These are phyloP conservation scores for Alternaria rosae DNA, from an alignment of 2,329 filamentous ascomycete species.

Conservation along the genomic window DNA sequence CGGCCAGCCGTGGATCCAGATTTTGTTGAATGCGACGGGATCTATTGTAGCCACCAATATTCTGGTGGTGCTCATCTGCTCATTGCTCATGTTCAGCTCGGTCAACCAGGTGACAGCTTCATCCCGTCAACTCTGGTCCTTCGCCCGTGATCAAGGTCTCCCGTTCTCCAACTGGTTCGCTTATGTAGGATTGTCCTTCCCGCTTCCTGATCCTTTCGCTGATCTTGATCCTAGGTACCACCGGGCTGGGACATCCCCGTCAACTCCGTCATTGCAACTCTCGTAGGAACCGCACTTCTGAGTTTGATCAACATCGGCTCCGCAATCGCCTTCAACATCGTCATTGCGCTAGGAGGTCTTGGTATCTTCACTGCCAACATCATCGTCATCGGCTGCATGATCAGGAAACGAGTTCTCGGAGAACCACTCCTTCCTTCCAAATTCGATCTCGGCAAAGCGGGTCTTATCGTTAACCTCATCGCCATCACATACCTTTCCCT, in stretches of 20 bases:
- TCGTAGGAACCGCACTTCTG: constrained; percentile 24
- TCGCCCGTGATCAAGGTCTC: constrained; percentile 37
- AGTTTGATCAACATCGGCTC: constrained; percentile 38
- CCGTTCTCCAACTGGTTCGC: constrained; percentile 23
- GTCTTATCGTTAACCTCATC: constrained; percentile 51
- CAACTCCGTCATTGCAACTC: constrained; percentile 28
- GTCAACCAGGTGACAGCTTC: constrained; percentile 21
- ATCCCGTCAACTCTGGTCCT: constrained; percentile 39
- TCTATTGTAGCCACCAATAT: constrained; percentile 27
- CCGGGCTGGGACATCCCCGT: constrained; percentile 30
- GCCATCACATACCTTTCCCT: constrained; percentile 50
- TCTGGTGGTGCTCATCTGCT: constrained; percentile 14
- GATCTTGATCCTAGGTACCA: constrained; percentile 14
- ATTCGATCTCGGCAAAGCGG: constrained; percentile 55
- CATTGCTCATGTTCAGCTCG: constrained; percentile 1
- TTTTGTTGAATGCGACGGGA: constrained; percentile 28
- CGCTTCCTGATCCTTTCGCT: background rate
- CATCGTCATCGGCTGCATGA: constrained; percentile 55
- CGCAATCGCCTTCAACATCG: constrained; percentile 27
- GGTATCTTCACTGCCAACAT: constrained; percentile 21
- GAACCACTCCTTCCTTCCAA: constrained; percentile 53
- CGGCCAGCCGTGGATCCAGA: constrained; percentile 29
- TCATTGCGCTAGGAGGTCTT: constrained; percentile 15
- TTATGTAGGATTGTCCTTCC: constrained; percentile 15
- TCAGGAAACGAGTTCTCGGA: constrained; percentile 52